These are phyloP conservation scores for Backusella westeae DNA, from an alignment of 192 early-diverging fungal species.

Conservation along the genomic window DNA sequence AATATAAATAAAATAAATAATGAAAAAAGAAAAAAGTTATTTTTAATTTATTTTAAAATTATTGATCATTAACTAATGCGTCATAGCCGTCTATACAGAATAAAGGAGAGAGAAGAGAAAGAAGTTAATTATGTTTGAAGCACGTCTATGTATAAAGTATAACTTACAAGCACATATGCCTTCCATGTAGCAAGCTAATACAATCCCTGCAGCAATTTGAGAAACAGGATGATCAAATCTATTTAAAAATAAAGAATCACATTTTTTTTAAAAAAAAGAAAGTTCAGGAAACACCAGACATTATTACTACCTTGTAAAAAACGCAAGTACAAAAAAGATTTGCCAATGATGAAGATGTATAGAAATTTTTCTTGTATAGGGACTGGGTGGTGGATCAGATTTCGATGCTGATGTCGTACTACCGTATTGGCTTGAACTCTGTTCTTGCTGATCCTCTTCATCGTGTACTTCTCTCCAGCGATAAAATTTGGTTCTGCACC, in stretches of 20 bases:
- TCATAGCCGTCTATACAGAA: conserved; percentile 25
- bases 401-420: background rate
- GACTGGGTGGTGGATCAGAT: background rate
- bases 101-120: background rate
- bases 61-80: conserved; percentile 18
- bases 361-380: conserved; percentile 20
- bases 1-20: background rate
- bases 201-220: conserved; percentile 64
- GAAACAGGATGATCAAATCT: conserved; percentile 71
- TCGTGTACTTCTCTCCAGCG: background rate
- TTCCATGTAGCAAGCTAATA: conserved; percentile 71
- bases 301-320: conserved; percentile 55
- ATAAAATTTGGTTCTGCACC: conserved; percentile 16
- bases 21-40: background rate
- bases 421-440: background rate
- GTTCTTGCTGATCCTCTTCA: background rate
- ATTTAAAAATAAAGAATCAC: background rate
- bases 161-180: conserved; percentile 49
- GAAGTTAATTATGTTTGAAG: background rate
- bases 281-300: background rate
- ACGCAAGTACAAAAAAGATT: conserved; percentile 77
- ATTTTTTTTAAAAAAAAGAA: background rate
- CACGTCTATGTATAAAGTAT: background rate
- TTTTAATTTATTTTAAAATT: background rate
- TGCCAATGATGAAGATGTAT: conserved; percentile 84